Evolutionary conservation across 768 basidiomycete genomes (phyloP), one percentile per base, ranked within the genome.

Genomic region (Pisolithus marmoratus): DNA sequence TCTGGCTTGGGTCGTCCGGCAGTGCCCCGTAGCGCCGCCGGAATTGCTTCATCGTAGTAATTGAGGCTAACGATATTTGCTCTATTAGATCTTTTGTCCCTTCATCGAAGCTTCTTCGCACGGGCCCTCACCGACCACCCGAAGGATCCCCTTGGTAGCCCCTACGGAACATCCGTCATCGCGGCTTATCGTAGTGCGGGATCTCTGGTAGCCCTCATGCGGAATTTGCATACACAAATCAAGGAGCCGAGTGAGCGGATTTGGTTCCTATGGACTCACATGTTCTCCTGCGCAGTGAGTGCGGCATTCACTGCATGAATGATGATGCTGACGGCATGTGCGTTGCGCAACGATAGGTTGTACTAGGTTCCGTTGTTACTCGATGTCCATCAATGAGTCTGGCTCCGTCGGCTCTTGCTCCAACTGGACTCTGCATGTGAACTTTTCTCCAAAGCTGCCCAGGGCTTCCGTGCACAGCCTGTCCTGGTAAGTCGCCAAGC

Each of bases 351-450:
- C 37, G 26, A 38, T 45, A 62, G 83, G 87, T 88, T 55, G 74
- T 88, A 47, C 68, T 88, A 44, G 85, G 85, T 34, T 84, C 85
- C 20, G 85, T 88, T 34, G 85, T 87, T 11, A 88, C 86, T 17
- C 75, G 85, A 47, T 87, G 85, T 66, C 85, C 86, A 11, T 87
- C 86, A 17, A 85, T 87, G 80, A 85, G 84, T 58, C 67, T 88
- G 54, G 86, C 85, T 20, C 83, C 84, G 17, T 87, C 85, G 22
- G 86, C 85, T 4, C 75, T 88, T 8, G 76, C n/a, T 80, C 8
- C 86, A 88, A 59, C 70, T 88, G 26, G 84, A 87, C 61, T 86
- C 86, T 0, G 85, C 85, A 6, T 87, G 84, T 57, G 82, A 86
- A 51, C 74, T 87, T 27, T 87, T 87, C 58, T 73, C 81, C n/a